Base-by-base conservation (phyloP, 2,329 filamentous ascomycete species). In the Apiospora sp. region DNA sequence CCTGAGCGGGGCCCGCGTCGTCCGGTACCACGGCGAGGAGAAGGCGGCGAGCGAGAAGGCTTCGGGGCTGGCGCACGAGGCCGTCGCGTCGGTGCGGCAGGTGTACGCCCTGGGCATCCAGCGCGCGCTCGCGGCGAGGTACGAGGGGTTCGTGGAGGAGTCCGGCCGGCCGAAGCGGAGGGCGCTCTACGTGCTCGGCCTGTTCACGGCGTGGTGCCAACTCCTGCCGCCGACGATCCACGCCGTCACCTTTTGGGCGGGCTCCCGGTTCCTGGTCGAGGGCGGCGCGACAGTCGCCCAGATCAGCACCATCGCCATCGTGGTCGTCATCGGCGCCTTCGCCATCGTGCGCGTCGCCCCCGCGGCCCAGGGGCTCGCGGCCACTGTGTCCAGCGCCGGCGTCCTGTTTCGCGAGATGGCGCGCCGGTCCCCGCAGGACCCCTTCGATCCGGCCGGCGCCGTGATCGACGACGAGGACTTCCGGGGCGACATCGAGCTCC, bases 21-120 rank as follows among this genome's bases (percentile, higher is more conserved):
- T 69, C 8, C 67, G 72, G 61, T 68, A 72, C 43, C 54, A 70
- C 54, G 71, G 83, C 41, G 83, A 81, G 5, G 76, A 78, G 61
- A 72, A 84, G 7, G 80, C 81, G 1, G 58, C 44, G 16, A 49
- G 27, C 41, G 58, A 46, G 19, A 44, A 71, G 16, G 68, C 58
- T 24, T 49, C 44, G 0, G 30, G 67, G 93, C 91, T 43, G 92
- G 93, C 30, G 93, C 93, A 4, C 93, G 96, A 80, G 88, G 92
- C 41, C 93, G 95, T 79, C 89, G 93, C 61, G 13, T 67, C 71
- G 16, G 68, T 72, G 5, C n/a, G 73, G 14, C 67, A 73, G 61
- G 72, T 72, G 10, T 30, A 61, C 14, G 75, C 73, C 6, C 71
- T 76, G 19, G 75, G 75, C 0, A 51, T 73, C 1, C 74, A 76